Evolutionary conservation across 371 early-diverging fungal genomes (phyloP), one percentile per base, ranked within the genome.

Genomic region (Mucor lusitanicus): DNA sequence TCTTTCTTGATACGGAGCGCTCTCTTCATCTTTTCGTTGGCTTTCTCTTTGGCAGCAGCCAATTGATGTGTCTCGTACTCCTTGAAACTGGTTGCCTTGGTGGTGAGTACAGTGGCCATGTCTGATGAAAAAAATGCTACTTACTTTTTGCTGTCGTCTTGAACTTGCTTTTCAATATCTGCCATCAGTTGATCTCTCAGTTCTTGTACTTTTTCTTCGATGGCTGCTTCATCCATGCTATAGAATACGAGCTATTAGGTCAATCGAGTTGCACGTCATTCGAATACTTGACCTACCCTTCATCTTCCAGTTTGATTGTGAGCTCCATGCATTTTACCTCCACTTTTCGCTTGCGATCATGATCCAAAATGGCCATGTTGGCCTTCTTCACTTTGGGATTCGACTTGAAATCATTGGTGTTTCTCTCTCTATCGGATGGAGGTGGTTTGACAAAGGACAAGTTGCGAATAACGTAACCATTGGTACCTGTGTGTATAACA

Each of bases 381-480:
- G 95, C 92, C 57, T 85, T 82, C 64, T 83, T 81, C 30, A 76
- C 59, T 48, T 78, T 63, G n/a, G 85, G 84, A 11, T 63, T 64
- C 27, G 78, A 77, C 32, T 74, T 70, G 8, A 73, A 69, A 59
- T 87, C 84, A 11, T 79, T 69, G 15, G 65, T 68, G 15, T 74
- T 68, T 65, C 55, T 65, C 39, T 72, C 77, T 56, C 69, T 63
- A 28, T 78, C 74, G 11, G 57, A 65, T 15, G 69, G 72, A 15
- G 77, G 78, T 13, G 89, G 85, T 71, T 76, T 79, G 33, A 97
- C 76, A 55, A 82, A 73, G 5, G 97, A 94, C 46, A 93, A 78
- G 81, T 96, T 99, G 42, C 92, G 90, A 53, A 93, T 91, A 11
- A 99, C 94, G 73, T 95, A 95, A 54, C 99, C 99, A 75, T 96